phyloP scores from a whole-genome alignment of 306 rosid genomes.

The Sicyos edulis region DNA sequence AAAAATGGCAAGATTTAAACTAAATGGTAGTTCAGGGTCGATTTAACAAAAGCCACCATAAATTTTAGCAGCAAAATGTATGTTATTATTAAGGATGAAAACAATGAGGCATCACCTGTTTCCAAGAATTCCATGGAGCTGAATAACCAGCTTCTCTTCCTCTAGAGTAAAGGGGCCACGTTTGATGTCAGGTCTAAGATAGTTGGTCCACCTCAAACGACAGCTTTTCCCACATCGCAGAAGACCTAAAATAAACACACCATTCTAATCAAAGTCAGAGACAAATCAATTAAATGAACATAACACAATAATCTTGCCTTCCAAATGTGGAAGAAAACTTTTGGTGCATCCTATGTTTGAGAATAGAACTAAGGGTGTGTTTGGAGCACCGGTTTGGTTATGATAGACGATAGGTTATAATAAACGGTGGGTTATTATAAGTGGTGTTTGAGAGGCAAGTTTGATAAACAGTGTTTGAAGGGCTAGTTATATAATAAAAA shows the following conservation, averaged over 20 bases:
- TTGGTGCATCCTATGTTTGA: neutral
- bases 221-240: slow-evolving; percentile 99
- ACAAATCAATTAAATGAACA: neutral
- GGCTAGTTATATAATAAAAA: too few species aligned
- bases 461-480: too few species aligned
- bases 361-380: too few species aligned
- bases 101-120: slow-evolving; percentile 45
- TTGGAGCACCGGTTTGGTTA: too few species aligned
- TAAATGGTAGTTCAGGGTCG: neutral
- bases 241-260: slow-evolving; percentile 47
- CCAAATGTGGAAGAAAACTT: neutral
- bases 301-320: neutral
- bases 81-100: neutral
- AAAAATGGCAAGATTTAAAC: neutral
- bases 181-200: slow-evolving; percentile 88
- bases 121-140: slow-evolving; percentile 94
- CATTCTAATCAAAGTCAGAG: slow-evolving; percentile 1
- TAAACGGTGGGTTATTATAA: too few species aligned
- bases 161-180: slow-evolving; percentile 75
- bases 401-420: too few species aligned
- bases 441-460: too few species aligned
- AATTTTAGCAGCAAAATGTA: neutral
- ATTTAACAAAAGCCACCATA: neutral
- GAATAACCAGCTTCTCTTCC: slow-evolving; percentile 86
- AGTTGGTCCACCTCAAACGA: slow-evolving; percentile 88